Evolutionary conservation across 2,329 filamentous ascomycete genomes (phyloP).

Genomic region (Metarhizium rileyi): DNA sequence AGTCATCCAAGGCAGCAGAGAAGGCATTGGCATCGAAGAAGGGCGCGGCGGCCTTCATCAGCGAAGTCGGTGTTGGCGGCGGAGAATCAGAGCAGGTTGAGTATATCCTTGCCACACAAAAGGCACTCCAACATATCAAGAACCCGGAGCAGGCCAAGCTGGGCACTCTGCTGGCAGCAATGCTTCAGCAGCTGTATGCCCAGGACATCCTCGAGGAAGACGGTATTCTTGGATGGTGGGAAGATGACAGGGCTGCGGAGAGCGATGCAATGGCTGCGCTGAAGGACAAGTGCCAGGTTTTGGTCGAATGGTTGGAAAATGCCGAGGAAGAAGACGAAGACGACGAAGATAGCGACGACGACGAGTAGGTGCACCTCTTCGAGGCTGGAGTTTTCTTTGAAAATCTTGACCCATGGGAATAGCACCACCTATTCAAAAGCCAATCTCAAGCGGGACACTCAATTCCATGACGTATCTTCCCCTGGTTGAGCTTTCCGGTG

Average conservation of each 20-base stretch:
- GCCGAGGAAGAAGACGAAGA: slow-evolving; percentile 63
- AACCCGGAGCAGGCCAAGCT: slow-evolving; percentile 41
- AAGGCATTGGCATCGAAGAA: slow-evolving; percentile 44
- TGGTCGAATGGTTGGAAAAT: slow-evolving; percentile 79
- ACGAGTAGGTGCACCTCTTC: neutral
- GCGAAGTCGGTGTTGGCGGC: slow-evolving; percentile 50
- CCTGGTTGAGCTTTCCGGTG: too few relatives aligned
- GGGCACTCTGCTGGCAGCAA: slow-evolving; percentile 60
- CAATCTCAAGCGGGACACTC: too few relatives aligned
- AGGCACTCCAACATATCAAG: slow-evolving; percentile 59
- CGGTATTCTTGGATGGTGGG: slow-evolving; percentile 83
- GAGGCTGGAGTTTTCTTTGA: neutral
- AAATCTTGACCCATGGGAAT: neutral
- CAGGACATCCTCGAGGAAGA: slow-evolving; percentile 83
- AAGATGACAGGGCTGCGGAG: slow-evolving; percentile 55
- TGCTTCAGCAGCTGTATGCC: slow-evolving; percentile 77
- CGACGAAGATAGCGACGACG: slow-evolving; percentile 36
- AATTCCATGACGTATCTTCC: too few relatives aligned
- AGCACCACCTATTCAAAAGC: neutral
- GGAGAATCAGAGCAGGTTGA: slow-evolving; percentile 75
- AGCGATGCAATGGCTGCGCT: slow-evolving; percentile 61
- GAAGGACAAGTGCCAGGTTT: slow-evolving; percentile 61
- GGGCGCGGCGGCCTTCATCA: slow-evolving; percentile 46
- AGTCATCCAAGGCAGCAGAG: slow-evolving; percentile 55
- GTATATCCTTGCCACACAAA: slow-evolving; percentile 73